phyloP scores from a whole-genome alignment of 2,329 filamentous ascomycete genomes.

The Pseudocercospora fuligena region DNA sequence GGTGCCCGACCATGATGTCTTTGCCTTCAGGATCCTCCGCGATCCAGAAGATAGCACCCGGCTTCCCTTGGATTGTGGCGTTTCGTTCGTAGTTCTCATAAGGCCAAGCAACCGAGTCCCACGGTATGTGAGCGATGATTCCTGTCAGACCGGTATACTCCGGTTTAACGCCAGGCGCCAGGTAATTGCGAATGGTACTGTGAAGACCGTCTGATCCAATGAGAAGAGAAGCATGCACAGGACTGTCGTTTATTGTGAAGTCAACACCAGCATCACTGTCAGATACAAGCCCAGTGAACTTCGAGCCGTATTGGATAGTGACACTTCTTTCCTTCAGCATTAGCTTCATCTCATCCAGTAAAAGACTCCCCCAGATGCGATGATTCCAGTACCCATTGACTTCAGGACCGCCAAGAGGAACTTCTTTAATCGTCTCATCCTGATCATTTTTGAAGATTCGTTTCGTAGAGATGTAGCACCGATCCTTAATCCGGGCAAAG shows the following conservation, averaged over 20 bases:
- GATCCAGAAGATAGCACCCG: conserved; percentile 46
- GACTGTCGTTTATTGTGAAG: conserved; percentile 29
- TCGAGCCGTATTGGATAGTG: conserved; percentile 53
- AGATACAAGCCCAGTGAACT: conserved; percentile 49
- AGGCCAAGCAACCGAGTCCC: conserved; percentile 30
- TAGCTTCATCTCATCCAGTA: conserved; percentile 56
- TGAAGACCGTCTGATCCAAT: conserved; percentile 37
- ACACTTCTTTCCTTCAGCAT: conserved; percentile 50
- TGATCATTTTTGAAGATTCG: conserved; percentile 53
- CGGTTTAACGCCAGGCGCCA: conserved; percentile 29
- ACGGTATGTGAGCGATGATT: conserved; percentile 30
- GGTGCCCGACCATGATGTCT: conserved; percentile 45
- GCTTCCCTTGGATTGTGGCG: conserved; percentile 42
- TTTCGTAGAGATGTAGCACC: conserved; percentile 58
- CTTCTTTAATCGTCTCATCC: conserved; percentile 30
- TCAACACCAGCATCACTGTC: conserved; percentile 16
- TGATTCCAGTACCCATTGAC: conserved; percentile 54
- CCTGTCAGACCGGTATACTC: conserved; percentile 33
- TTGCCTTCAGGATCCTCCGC: conserved; percentile 42
- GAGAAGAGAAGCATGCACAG: conserved; percentile 26
- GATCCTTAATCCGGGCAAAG: conserved; percentile 51
- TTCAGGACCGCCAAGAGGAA: conserved; percentile 39
- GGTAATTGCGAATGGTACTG: conserved; percentile 43
- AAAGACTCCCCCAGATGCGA: conserved; percentile 56
- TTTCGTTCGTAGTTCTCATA: conserved; percentile 37